Percentiles rank a stretch among this genome's conserved stretches.
These are phyloP conservation scores for Colletotrichum sp. DNA, from an alignment of 2,329 filamentous ascomycete species.

Conservation along the genomic window DNA sequence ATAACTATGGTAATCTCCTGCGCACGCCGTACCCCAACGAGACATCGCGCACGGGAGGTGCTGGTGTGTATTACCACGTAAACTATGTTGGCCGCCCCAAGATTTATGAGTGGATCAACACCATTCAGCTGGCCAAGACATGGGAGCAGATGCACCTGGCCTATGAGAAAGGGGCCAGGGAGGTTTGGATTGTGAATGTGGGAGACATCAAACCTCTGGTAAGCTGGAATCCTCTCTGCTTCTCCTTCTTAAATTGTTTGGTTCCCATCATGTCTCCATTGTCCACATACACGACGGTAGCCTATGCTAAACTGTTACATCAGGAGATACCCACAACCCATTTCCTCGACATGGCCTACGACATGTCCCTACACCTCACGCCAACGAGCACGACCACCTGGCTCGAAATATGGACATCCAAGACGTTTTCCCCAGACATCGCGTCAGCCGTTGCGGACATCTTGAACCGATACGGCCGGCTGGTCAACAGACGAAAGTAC, in stretches of 20 bases:
- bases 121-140: slow-evolving; percentile 67
- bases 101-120: slow-evolving; percentile 70
- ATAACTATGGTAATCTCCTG: slow-evolving; percentile 66
- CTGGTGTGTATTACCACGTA: slow-evolving; percentile 63
- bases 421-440: slow-evolving; percentile 50
- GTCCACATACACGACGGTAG: fast-evolving
- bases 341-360: slow-evolving; percentile 61
- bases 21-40: slow-evolving; percentile 62
- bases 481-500: not conserved
- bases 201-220: slow-evolving; percentile 64
- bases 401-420: slow-evolving; percentile 47
- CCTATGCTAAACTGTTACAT: not conserved
- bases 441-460: slow-evolving; percentile 26
- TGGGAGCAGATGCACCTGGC: slow-evolving; percentile 70
- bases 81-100: slow-evolving; percentile 63
- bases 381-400: slow-evolving; percentile 47
- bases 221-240: fast-evolving
- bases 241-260: fast-evolving
- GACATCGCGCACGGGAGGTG: slow-evolving; percentile 56
- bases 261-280: fast-evolving
- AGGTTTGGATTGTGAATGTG: slow-evolving; percentile 68
- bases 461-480: not conserved
- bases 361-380: slow-evolving; percentile 38
- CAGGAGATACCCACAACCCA: slow-evolving; percentile 52
- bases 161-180: slow-evolving; percentile 55